Evolutionary conservation across 768 basidiomycete genomes (phyloP).

Genomic region (Trametes meyenii): DNA sequence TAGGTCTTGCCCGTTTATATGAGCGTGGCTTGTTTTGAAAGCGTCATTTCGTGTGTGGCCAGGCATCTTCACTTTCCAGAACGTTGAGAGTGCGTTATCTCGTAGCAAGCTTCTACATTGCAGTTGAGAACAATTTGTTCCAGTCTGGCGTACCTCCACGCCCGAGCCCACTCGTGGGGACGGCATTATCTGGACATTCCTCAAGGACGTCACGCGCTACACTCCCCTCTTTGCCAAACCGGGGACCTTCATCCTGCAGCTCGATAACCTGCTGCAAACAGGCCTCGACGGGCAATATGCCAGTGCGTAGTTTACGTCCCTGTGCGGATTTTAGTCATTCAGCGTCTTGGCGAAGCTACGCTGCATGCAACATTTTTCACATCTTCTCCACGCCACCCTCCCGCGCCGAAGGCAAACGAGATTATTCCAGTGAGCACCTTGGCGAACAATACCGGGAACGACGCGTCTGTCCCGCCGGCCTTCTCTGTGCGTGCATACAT

Average conservation of each 20-base stretch:
- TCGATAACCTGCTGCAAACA: constrained; percentile 67
- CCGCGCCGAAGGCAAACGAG: constrained; percentile 59
- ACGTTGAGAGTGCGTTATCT: constrained; percentile 65
- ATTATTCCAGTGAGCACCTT: constrained; percentile 75
- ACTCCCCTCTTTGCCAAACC: constrained; percentile 68
- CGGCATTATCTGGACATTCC: constrained; percentile 79
- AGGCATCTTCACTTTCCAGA: constrained; percentile 73
- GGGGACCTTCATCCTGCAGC: constrained; percentile 71
- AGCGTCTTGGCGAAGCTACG: constrained; percentile 47
- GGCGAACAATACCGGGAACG: constrained; percentile 62
- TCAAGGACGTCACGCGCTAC: constrained; percentile 77
- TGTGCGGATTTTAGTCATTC: not conserved
- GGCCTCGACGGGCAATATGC: constrained; percentile 70
- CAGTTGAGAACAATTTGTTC: not conserved
- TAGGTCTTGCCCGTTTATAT: not conserved
- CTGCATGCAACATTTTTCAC: constrained; percentile 74
- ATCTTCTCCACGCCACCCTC: constrained; percentile 56
- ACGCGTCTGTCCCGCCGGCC: constrained; percentile 74
- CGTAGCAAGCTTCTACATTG: not conserved
- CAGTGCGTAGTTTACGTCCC: constrained; percentile 40
- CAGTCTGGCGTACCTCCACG: constrained; percentile 82
- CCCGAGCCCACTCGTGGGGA: constrained; percentile 67
- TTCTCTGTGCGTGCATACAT: constrained; percentile 55
- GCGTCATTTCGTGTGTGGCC: not conserved
- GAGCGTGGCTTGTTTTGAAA: too few species aligned